Percentiles rank a stretch among this genome's conserved stretches.
phyloP scores from a whole-genome alignment of 2,329 filamentous ascomycete genomes.

The Calonectria hongkongensis region DNA sequence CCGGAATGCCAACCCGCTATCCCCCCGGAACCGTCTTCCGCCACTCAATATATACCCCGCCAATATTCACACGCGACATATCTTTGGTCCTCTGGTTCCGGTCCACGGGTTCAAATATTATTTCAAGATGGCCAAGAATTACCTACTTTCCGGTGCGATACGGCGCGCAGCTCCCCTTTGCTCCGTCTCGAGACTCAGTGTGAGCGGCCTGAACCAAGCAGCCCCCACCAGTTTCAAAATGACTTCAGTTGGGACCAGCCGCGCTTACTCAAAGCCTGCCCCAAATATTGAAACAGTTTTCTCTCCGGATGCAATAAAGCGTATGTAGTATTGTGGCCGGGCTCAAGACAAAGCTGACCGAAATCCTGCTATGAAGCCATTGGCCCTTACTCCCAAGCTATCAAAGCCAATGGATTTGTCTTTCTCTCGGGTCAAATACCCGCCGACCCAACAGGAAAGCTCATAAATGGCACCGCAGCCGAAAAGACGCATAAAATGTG shows the following conservation, averaged over 20 bases:
- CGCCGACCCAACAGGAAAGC: slow-evolving; percentile 73
- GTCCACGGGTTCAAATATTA: not conserved
- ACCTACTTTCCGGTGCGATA: not conserved
- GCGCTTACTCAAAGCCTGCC: slow-evolving; percentile 10
- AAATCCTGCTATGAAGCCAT: not conserved
- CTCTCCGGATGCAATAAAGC: slow-evolving; percentile 36
- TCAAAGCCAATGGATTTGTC: slow-evolving; percentile 67
- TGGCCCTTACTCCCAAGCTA: slow-evolving; percentile 44
- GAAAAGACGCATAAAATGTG: slow-evolving; percentile 50
- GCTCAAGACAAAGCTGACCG: not conserved
- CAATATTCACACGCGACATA: not conserved
- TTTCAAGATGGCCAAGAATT: not conserved
- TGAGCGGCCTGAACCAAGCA: not conserved
- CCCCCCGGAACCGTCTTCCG: not conserved
- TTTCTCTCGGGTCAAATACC: slow-evolving; percentile 83
- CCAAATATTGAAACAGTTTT: slow-evolving; percentile 41
- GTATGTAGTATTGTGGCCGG: slow-evolving; percentile 4
- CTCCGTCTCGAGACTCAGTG: not conserved
- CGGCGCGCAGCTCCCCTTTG: not conserved
- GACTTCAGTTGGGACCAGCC: not conserved
- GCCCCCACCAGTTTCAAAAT: too few species aligned
- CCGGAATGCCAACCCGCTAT: not conserved
- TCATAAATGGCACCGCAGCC: slow-evolving; percentile 76
- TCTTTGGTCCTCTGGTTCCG: too few species aligned
- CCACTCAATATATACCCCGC: not conserved